These are phyloP conservation scores for Capsella rubella DNA, from an alignment of 441 rosid genomes.

Conservation along the genomic window DNA sequence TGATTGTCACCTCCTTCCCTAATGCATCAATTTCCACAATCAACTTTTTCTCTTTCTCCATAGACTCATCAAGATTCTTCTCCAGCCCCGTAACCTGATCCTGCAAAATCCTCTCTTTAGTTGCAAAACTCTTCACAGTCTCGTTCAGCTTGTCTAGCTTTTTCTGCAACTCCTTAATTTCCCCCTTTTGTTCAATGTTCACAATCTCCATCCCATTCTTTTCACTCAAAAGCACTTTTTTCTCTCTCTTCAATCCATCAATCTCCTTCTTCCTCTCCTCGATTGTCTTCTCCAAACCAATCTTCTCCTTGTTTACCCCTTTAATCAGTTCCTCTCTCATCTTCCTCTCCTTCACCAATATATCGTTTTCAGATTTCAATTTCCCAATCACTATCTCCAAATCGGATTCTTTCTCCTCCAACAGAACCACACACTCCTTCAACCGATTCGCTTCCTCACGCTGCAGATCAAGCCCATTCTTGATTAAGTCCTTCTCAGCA, in stretches of 20 bases:
- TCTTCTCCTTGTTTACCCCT: conserved; percentile 51
- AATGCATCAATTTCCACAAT: conserved; percentile 21
- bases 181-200: background rate
- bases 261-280: conserved; percentile 53
- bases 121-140: conserved; percentile 37
- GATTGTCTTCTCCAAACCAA: conserved; percentile 35
- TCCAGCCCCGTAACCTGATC: conserved; percentile 45
- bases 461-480: conserved; percentile 25
- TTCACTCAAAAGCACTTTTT: conserved; percentile 38
- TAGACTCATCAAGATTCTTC: conserved; percentile 35
- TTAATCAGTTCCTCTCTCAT: conserved; percentile 45
- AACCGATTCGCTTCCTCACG: conserved; percentile 6
- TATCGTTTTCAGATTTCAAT: conserved; percentile 45
- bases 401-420: conserved; percentile 26
- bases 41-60: conserved; percentile 32
- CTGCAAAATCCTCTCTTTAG: conserved; percentile 50
- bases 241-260: conserved; percentile 43
- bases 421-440: conserved; percentile 18
- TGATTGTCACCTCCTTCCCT: conserved; percentile 38
- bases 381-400: conserved; percentile 40
- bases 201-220: conserved; percentile 29
- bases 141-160: conserved; percentile 43
- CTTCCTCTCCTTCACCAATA: conserved; percentile 46
- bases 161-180: conserved; percentile 31
- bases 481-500: conserved; percentile 32